phyloP scores from a whole-genome alignment of 208 protist species.

The Wallacemonas sp. region DNA sequence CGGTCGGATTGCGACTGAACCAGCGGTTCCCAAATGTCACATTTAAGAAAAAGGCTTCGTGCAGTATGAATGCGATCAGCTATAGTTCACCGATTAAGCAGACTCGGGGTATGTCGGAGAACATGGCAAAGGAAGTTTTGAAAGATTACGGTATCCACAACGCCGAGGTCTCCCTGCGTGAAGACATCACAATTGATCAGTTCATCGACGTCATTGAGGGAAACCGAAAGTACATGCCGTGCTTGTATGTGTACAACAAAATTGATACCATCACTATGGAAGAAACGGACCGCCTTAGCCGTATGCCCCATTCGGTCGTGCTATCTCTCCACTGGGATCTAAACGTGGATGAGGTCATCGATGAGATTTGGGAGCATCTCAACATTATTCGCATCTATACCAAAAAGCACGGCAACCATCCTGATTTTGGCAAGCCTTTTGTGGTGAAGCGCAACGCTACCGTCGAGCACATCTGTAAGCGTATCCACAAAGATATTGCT shows the following conservation, averaged over 20 bases:
- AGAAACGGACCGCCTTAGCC: slow-evolving; percentile 94
- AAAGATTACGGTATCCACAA: slow-evolving; percentile 97
- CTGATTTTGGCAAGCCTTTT: slow-evolving; percentile 96
- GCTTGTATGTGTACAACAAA: slow-evolving; percentile 96
- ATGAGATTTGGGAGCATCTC: slow-evolving; percentile 96
- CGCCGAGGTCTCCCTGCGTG: slow-evolving; percentile 95
- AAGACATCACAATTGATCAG: slow-evolving; percentile 97
- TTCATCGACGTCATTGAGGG: slow-evolving; percentile 99
- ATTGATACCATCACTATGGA: slow-evolving; percentile 97
- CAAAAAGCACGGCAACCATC: slow-evolving; percentile 93
- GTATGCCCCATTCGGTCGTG: slow-evolving; percentile 89
- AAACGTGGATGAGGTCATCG: slow-evolving; percentile 94
- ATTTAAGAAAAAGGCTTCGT: slow-evolving; percentile 92
- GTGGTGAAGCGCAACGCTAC: slow-evolving; percentile 88
- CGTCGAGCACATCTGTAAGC: slow-evolving; percentile 93
- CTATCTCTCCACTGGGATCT: slow-evolving; percentile 91
- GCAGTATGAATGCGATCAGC: slow-evolving; percentile 90
- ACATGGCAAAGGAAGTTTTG: slow-evolving; percentile 92
- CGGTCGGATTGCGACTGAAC: slow-evolving; percentile 97
- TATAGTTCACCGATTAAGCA: slow-evolving; percentile 89
- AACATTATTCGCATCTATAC: slow-evolving; percentile 97
- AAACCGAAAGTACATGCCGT: slow-evolving; percentile 94
- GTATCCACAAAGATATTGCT: slow-evolving; percentile 93
- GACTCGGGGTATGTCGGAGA: slow-evolving; percentile 84
- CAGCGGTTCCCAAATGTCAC: slow-evolving; percentile 92